These are phyloP conservation scores for Laetiporus sulphureus DNA, from an alignment of 1,284 basidiomycete genomes.

Conservation along the genomic window DNA sequence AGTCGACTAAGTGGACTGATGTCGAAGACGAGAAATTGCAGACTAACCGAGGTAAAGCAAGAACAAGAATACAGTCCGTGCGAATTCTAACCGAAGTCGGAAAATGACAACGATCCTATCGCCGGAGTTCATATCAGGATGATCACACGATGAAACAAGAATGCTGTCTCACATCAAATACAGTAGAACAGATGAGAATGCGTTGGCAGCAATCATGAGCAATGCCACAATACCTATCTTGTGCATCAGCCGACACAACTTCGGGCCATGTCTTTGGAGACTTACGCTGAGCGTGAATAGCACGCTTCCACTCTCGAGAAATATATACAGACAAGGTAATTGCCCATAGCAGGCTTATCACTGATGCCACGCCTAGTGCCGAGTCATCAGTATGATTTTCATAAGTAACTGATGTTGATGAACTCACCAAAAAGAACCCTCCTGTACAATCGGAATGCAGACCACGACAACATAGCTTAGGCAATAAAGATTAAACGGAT, in stretches of 20 bases:
- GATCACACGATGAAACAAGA: not conserved
- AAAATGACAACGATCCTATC: slow-evolving; percentile 43
- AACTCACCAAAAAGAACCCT: slow-evolving; percentile 26
- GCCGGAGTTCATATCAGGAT: not conserved
- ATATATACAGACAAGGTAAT: slow-evolving; percentile 34
- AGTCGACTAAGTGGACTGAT: not conserved
- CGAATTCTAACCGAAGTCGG: slow-evolving; percentile 35
- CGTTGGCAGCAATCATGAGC: slow-evolving; percentile 29
- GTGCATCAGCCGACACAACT: too few relatives aligned
- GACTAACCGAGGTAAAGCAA: slow-evolving; percentile 32
- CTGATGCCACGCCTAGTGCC: slow-evolving; percentile 30
- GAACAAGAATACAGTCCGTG: slow-evolving; percentile 31
- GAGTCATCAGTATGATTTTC: slow-evolving; percentile 3
- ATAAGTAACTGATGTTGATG: not conserved
- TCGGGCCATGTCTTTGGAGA: too few relatives aligned
- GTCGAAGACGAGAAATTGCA: not conserved
- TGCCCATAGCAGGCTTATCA: slow-evolving; percentile 33
- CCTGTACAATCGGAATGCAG: slow-evolving; percentile 24
- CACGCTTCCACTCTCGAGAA: slow-evolving; percentile 33
- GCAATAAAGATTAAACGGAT: slow-evolving; percentile 7
- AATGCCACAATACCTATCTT: slow-evolving; percentile 34
- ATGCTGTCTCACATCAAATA: slow-evolving; percentile 38
- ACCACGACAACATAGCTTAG: slow-evolving; percentile 28
- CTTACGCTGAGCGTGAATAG: slow-evolving; percentile 33
- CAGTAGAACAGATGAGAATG: slow-evolving; percentile 33